Evolutionary conservation across 495 filamentous ascomycete species (phyloP).

Genomic region (Tricharina praecox): DNA sequence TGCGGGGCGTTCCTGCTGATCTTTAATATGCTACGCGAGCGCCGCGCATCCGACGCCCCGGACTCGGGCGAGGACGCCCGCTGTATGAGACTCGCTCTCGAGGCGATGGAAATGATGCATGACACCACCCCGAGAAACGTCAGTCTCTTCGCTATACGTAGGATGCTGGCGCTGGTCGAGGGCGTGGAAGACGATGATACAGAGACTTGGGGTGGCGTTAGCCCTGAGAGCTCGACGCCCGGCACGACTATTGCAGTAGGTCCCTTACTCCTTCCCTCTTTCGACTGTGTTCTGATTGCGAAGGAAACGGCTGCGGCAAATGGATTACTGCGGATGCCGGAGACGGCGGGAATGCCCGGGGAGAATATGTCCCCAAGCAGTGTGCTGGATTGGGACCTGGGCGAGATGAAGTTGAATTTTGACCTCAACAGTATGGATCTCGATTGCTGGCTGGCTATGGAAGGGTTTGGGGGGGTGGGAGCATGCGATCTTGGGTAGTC

Average conservation of each 20-base stretch:
- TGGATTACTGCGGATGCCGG: too few species aligned
- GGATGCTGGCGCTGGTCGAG: slow-evolving; percentile 6
- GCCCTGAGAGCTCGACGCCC: background rate
- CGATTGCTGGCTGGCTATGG: slow-evolving; percentile 7
- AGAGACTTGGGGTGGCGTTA: too few species aligned
- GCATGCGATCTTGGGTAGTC: too few species aligned
- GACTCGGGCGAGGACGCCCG: background rate
- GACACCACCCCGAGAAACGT: background rate
- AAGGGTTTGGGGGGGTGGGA: background rate
- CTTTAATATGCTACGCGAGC: slow-evolving; percentile 6
- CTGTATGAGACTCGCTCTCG: background rate
- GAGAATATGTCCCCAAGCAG: background rate
- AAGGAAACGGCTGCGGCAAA: too few species aligned
- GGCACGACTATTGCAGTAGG: too few species aligned
- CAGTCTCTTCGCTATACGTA: background rate
- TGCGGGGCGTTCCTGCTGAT: slow-evolving; percentile 2
- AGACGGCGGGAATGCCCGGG: too few species aligned
- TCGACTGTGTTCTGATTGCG: too few species aligned
- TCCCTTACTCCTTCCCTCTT: too few species aligned
- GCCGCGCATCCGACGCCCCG: too few species aligned
- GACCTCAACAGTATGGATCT: slow-evolving; percentile 2
- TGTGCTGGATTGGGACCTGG: slow-evolving; percentile 1
- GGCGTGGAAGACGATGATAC: background rate
- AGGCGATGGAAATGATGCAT: background rate
- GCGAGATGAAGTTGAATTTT: slow-evolving; percentile 1